Conservation (phyloP, 108 stramenopile genomes). For the Cylindrotheca closterium region DNA sequence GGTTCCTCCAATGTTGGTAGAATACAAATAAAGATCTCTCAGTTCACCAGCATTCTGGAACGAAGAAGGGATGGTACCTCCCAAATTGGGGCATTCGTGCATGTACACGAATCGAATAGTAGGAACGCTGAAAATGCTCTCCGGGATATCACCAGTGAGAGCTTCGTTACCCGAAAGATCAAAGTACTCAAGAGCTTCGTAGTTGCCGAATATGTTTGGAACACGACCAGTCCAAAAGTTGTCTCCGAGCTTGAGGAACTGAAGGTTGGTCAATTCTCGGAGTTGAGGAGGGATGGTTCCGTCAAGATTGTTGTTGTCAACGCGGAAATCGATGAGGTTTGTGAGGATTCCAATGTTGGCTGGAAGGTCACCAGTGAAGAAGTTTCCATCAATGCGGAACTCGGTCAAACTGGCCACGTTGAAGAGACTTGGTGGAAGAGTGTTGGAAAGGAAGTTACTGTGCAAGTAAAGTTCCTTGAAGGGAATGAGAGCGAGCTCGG, state of each 20-base stretch:
- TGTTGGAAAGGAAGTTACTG: slow-evolving; percentile 45
- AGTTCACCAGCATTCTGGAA: slow-evolving; percentile 25
- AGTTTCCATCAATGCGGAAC: slow-evolving; percentile 52
- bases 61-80: slow-evolving; percentile 24
- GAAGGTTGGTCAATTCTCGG: slow-evolving; percentile 19
- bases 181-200: slow-evolving; percentile 29
- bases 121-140: slow-evolving; percentile 23
- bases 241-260: slow-evolving; percentile 17
- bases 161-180: slow-evolving; percentile 24
- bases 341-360: slow-evolving; percentile 37
- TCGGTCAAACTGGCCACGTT: slow-evolving; percentile 27
- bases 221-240: slow-evolving; percentile 50
- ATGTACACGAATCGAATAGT: slow-evolving; percentile 39
- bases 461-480: slow-evolving; percentile 23
- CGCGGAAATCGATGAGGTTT: slow-evolving; percentile 41
- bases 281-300: slow-evolving; percentile 46
- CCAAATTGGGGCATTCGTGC: slow-evolving; percentile 33
- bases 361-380: slow-evolving; percentile 67
- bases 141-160: slow-evolving; percentile 32
- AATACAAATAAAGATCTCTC: slow-evolving; percentile 51
- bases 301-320: slow-evolving; percentile 54
- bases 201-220: slow-evolving; percentile 35
- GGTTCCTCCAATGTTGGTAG: slow-evolving; percentile 49
- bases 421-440: slow-evolving; percentile 50
- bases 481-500: slow-evolving; percentile 30